phyloP scores from a whole-genome alignment of 148 eudicot species.

The Hydrangea macrophylla region DNA sequence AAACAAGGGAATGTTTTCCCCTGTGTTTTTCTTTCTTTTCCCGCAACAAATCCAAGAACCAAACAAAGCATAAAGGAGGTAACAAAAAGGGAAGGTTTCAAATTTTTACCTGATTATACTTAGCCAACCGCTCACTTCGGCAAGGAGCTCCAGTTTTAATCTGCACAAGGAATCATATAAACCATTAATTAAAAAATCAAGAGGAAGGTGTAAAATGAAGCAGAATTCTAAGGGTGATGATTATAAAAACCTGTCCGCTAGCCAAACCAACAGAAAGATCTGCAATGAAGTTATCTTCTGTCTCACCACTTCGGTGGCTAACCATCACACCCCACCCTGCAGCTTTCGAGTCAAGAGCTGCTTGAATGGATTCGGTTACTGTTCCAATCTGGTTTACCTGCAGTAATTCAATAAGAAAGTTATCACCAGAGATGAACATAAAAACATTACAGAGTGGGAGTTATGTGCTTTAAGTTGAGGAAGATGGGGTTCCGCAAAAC shows the following conservation, averaged over 20 bases:
- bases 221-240: background rate
- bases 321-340: conserved; percentile 99
- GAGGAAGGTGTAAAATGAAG: conserved; percentile 4
- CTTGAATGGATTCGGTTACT: conserved; percentile 95
- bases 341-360: conserved; percentile 96
- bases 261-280: conserved; percentile 98
- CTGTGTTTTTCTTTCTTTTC: no score
- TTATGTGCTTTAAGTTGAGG: no score
- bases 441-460: no score
- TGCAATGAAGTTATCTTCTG: conserved; percentile 97
- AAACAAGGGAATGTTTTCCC: no score
- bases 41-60: no score
- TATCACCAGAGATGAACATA: background rate
- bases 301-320: conserved; percentile 99
- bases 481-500: no score
- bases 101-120: conserved; percentile 85
- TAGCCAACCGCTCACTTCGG: conserved; percentile 94
- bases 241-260: conserved; percentile 85
- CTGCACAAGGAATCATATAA: conserved; percentile 30
- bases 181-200: background rate
- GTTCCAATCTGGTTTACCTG: conserved; percentile 99
- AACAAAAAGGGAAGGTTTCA: background rate
- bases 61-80: no score
- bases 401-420: conserved; percentile 7
- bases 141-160: conserved; percentile 99